Percentiles rank a stretch among this genome's conserved stretches.
phyloP scores from a whole-genome alignment of 192 early-diverging fungal species.

The Rhizophagus prolifer region DNA sequence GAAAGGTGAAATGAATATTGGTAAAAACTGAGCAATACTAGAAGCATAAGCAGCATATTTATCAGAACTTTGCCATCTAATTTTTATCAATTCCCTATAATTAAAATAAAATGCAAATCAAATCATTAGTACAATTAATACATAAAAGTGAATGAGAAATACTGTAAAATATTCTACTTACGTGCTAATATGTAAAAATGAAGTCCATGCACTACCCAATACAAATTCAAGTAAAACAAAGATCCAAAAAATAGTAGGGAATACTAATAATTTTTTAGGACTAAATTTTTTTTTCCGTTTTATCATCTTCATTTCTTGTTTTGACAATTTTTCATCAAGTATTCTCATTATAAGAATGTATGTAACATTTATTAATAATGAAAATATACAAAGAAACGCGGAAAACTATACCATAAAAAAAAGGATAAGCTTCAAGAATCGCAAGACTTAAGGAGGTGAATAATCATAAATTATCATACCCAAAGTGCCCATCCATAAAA shows the following conservation, averaged over 20 bases:
- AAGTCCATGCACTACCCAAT: slow-evolving; percentile 62
- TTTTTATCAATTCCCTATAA: slow-evolving; percentile 60
- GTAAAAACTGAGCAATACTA: slow-evolving; percentile 62
- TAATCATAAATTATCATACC: slow-evolving; percentile 18
- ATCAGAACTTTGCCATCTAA: slow-evolving; percentile 54
- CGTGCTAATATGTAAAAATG: slow-evolving; percentile 66
- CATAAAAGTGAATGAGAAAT: not conserved
- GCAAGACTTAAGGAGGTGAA: not conserved
- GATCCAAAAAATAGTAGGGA: slow-evolving; percentile 64
- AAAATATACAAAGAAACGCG: slow-evolving; percentile 55
- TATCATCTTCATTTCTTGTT: slow-evolving; percentile 9
- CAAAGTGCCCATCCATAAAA: slow-evolving; percentile 45
- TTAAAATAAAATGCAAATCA: slow-evolving; percentile 12
- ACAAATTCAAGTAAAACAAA: slow-evolving; percentile 57
- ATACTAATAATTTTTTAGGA: slow-evolving; percentile 51
- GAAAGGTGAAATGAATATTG: slow-evolving; percentile 62
- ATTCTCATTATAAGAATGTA: slow-evolving; percentile 53
- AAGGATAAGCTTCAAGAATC: slow-evolving; percentile 36
- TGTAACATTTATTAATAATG: slow-evolving; percentile 56
- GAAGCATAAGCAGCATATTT: slow-evolving; percentile 55
- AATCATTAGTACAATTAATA: not conserved
- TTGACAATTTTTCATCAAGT: slow-evolving; percentile 13
- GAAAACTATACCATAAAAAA: slow-evolving; percentile 51
- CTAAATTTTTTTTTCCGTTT: slow-evolving; percentile 58
- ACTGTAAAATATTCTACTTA: slow-evolving; percentile 28